A percentile compares a stretch with the other conserved stretches of the same genome.
Conservation (phyloP, 2,329 filamentous ascomycete genomes). For the Sporothrix protearum region DNA sequence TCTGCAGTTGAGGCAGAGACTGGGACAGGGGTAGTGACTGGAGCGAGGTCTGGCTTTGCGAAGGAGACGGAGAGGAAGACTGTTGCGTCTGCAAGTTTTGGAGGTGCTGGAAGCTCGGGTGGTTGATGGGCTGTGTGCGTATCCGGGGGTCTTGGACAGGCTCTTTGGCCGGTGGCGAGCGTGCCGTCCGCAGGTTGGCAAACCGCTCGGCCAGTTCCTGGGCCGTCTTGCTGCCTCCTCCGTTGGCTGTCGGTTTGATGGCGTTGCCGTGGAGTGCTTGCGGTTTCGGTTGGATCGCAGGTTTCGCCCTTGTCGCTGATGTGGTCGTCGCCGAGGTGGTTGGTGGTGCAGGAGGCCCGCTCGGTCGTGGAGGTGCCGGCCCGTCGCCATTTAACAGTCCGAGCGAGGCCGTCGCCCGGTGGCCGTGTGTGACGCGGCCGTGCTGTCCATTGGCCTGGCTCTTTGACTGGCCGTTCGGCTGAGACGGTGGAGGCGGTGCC, state of each 20-base stretch:
- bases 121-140: slow-evolving; percentile 48
- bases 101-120: slow-evolving; percentile 36
- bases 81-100: slow-evolving; percentile 21
- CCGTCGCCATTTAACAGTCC: neutral
- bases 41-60: neutral
- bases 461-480: neutral
- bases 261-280: slow-evolving; percentile 61
- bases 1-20: neutral
- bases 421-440: slow-evolving; percentile 17
- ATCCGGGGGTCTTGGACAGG: slow-evolving; percentile 52
- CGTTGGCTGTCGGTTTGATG: slow-evolving; percentile 39
- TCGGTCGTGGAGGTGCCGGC: neutral
- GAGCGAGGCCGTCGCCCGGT: slow-evolving; percentile 20
- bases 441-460: neutral
- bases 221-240: slow-evolving; percentile 35
- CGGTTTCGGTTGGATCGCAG: slow-evolving; percentile 63
- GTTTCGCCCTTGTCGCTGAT: slow-evolving; percentile 38
- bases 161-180: slow-evolving; percentile 33
- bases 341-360: neutral
- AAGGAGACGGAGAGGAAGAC: slow-evolving; percentile 9
- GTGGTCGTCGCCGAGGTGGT: neutral
- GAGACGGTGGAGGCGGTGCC: neutral
- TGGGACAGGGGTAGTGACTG: neutral
- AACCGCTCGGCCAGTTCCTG: slow-evolving; percentile 57
- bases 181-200: slow-evolving; percentile 49